These are phyloP conservation scores for Trichoderma sp. DNA, from an alignment of 2,329 filamentous ascomycete genomes.

Conservation along the genomic window DNA sequence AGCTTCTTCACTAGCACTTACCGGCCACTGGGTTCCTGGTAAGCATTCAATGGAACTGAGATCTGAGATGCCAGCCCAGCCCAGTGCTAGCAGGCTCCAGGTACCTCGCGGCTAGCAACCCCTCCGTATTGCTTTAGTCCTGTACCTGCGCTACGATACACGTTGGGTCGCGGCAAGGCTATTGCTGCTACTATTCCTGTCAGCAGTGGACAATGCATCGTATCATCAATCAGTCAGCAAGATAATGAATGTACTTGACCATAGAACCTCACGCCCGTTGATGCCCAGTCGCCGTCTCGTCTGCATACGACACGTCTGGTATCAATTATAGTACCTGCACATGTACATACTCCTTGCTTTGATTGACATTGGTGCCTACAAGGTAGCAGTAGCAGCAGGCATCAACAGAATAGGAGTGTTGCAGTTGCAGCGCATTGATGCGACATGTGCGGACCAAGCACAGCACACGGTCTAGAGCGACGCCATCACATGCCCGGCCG, in stretches of 20 bases:
- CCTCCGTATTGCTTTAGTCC: not conserved
- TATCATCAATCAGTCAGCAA: not conserved
- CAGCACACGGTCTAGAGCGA: not conserved
- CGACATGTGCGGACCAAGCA: not conserved
- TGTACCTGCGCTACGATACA: not conserved
- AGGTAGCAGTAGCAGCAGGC: not conserved
- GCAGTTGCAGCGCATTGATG: not conserved
- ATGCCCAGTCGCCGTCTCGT: not conserved
- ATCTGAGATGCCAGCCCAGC: not conserved
- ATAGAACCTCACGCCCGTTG: not conserved
- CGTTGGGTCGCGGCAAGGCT: not conserved
- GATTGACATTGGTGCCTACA: not conserved
- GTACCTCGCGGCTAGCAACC: not conserved
- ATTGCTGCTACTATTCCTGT: not conserved
- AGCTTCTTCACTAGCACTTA: not conserved
- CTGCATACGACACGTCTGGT: not conserved
- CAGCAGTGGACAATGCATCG: not conserved
- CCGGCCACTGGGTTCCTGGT: constrained; percentile 15
- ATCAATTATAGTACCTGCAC: not conserved
- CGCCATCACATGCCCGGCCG: not conserved
- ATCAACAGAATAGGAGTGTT: too few relatives aligned
- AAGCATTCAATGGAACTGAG: not conserved
- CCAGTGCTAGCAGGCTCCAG: not conserved
- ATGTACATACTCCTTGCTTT: not conserved
- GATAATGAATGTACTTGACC: too few relatives aligned